These are phyloP conservation scores for Penicillium paradoxum DNA, from an alignment of 495 filamentous ascomycete species.

Conservation along the genomic window DNA sequence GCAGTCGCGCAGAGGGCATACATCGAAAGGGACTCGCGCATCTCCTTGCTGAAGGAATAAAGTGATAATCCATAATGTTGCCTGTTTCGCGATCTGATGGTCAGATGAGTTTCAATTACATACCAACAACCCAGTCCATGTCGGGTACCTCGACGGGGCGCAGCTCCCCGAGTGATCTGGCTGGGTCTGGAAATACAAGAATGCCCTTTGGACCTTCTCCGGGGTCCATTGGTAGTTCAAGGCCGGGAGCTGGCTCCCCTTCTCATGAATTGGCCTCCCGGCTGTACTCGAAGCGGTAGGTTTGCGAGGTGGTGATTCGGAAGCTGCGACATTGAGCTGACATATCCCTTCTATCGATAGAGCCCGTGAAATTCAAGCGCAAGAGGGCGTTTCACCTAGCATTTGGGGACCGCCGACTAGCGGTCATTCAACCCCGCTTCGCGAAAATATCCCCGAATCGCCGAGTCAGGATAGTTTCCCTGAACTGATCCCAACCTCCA, in stretches of 20 bases:
- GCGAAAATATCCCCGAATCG: conserved; percentile 95
- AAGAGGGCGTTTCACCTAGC: conserved; percentile 82
- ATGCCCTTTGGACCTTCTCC: conserved; percentile 70
- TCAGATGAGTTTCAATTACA: conserved; percentile 73
- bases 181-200: conserved; percentile 60
- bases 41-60: conserved; percentile 23
- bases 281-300: conserved; percentile 90
- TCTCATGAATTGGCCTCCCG: conserved; percentile 81
- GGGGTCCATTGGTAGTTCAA: conserved; percentile 66
- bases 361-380: conserved; percentile 93
- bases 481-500: conserved; percentile 67
- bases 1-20: conserved; percentile 9
- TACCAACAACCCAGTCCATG: conserved; percentile 67
- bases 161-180: conserved; percentile 79
- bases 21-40: conserved; percentile 20
- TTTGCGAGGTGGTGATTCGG: not conserved
- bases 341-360: conserved; percentile 37
- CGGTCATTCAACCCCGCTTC: conserved; percentile 89
- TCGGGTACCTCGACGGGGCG: conserved; percentile 84
- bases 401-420: conserved; percentile 95
- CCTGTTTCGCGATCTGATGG: conserved; percentile 62
- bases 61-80: conserved; percentile 73
- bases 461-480: conserved; percentile 93
- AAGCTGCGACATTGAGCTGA: conserved; percentile 10
- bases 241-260: conserved; percentile 92